Conservation (phyloP, 163 green algal species). For the Scenedesmus sp. region DNA sequence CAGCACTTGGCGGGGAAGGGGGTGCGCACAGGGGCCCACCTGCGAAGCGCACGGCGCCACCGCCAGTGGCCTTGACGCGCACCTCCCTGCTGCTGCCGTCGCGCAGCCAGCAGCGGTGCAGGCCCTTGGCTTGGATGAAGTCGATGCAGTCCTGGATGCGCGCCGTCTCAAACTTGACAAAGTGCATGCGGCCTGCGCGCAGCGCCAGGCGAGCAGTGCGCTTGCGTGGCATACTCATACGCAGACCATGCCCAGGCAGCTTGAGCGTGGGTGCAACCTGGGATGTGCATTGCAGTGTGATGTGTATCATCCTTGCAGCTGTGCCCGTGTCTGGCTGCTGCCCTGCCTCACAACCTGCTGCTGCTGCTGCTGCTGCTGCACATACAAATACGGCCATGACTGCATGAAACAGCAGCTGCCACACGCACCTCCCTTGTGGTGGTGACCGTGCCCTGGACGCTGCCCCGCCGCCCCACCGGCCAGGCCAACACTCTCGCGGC, state of each 20-base stretch:
- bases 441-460: slow-evolving; percentile 19
- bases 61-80: slow-evolving; percentile 94
- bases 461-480: neutral
- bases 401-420: neutral
- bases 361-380: neutral
- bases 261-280: too few species aligned
- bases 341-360: neutral
- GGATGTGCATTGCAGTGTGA: too few species aligned
- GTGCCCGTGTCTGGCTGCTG: neutral
- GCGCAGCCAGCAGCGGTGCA: slow-evolving; percentile 78
- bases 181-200: slow-evolving; percentile 89
- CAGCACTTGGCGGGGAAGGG: too few species aligned
- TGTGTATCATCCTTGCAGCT: too few species aligned
- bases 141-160: slow-evolving; percentile 91
- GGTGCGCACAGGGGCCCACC: too few species aligned
- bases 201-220: neutral
- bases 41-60: slow-evolving; percentile 51
- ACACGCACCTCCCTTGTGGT: slow-evolving; percentile 25
- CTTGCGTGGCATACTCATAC: neutral
- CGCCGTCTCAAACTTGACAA: slow-evolving; percentile 98
- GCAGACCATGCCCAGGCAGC: too few species aligned
- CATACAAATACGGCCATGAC: neutral
- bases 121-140: slow-evolving; percentile 96
- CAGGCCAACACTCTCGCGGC: neutral
- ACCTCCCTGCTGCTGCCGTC: slow-evolving; percentile 66